phyloP scores from a whole-genome alignment of 2,329 filamentous ascomycete species.

The Penicillium frequentans region DNA sequence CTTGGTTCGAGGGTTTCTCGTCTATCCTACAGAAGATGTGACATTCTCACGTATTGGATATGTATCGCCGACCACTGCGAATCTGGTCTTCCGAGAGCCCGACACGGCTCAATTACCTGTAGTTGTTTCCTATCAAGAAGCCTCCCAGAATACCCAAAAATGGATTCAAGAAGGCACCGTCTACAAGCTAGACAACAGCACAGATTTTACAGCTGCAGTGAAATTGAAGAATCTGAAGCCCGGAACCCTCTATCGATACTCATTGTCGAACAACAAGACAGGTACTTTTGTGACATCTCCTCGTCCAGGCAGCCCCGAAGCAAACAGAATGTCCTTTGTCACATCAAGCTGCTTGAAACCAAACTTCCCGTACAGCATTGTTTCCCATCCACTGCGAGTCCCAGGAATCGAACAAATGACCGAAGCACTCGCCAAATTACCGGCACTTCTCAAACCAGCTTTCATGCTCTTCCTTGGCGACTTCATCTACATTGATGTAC shows the following conservation, averaged over 20 bases:
- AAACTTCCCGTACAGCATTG: slow-evolving; percentile 81
- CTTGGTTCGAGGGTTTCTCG: slow-evolving; percentile 69
- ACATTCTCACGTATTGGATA: slow-evolving; percentile 87
- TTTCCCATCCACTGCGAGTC: slow-evolving; percentile 80
- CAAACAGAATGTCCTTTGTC: slow-evolving; percentile 81
- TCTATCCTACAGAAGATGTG: slow-evolving; percentile 70
- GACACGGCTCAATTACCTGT: slow-evolving; percentile 72
- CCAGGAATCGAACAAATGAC: slow-evolving; percentile 77
- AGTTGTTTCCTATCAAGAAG: slow-evolving; percentile 61
- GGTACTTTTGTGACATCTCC: slow-evolving; percentile 81
- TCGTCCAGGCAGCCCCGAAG: slow-evolving; percentile 60
- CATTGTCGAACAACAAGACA: slow-evolving; percentile 80
- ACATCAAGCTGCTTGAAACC: slow-evolving; percentile 92
- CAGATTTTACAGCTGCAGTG: slow-evolving; percentile 78
- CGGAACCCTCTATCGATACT: slow-evolving; percentile 78
- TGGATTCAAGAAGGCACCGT: slow-evolving; percentile 70
- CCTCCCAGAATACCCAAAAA: slow-evolving; percentile 31
- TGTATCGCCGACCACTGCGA: slow-evolving; percentile 77
- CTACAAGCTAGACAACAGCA: slow-evolving; percentile 67
- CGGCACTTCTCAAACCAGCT: slow-evolving; percentile 50
- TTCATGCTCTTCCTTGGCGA: slow-evolving; percentile 63
- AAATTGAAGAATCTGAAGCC: slow-evolving; percentile 66
- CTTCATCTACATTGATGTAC: slow-evolving; percentile 68
- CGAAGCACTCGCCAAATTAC: slow-evolving; percentile 67
- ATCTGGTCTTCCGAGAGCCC: slow-evolving; percentile 81